phyloP scores from a whole-genome alignment of 2,329 filamentous ascomycete genomes.

The Xylaria sp. region DNA sequence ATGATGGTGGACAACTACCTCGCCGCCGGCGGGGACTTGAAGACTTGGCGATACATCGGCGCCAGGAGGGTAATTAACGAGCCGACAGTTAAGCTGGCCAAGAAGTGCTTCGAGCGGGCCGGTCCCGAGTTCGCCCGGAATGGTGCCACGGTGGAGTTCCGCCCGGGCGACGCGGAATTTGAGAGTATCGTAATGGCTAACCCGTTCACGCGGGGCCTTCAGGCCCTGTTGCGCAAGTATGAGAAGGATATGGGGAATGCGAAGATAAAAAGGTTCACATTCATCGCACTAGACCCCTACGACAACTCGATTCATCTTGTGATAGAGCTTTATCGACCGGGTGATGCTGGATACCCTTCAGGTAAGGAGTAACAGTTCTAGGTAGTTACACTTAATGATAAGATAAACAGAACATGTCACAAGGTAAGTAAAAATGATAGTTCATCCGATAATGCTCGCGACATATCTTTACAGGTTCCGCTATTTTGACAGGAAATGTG shows the following conservation, averaged over 20 bases:
- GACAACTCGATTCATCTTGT: slow-evolving; percentile 5
- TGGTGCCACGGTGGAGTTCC: slow-evolving; percentile 19
- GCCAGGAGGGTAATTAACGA: slow-evolving; percentile 8
- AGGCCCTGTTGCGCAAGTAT: slow-evolving; percentile 19
- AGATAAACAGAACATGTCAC: neutral
- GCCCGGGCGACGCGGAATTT: neutral
- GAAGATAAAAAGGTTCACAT: slow-evolving; percentile 30
- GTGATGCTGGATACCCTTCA: slow-evolving; percentile 24
- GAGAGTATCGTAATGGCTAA: neutral
- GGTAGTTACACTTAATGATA: neutral
- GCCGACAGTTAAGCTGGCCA: neutral
- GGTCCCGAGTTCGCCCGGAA: neutral
- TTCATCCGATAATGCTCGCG: neutral
- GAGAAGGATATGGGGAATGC: slow-evolving; percentile 24
- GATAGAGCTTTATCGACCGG: slow-evolving; percentile 29
- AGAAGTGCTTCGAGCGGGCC: neutral
- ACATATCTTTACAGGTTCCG: neutral
- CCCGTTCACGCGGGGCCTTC: slow-evolving; percentile 31
- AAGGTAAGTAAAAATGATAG: neutral
- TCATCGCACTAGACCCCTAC: slow-evolving; percentile 25
- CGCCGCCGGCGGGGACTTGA: slow-evolving; percentile 27
- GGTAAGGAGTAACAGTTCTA: neutral
- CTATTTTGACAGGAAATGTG: neutral
- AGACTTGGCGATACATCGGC: slow-evolving; percentile 28
- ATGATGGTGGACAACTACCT: slow-evolving; percentile 38